Evolutionary conservation across 1,284 basidiomycete genomes (phyloP).

Genomic region (Volvariella volvacea): DNA sequence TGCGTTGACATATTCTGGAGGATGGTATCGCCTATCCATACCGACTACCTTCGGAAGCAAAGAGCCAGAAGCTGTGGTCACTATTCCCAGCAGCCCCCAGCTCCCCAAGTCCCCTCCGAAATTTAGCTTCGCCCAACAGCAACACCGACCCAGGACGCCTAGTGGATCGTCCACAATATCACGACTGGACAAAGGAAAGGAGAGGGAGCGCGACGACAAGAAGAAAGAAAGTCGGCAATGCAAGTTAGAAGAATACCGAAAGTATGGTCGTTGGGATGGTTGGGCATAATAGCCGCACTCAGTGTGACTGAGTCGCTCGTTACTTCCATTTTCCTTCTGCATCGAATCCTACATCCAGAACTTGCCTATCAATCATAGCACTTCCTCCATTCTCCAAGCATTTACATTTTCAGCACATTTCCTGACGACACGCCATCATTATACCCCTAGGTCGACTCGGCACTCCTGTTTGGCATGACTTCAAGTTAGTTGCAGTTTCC

Average conservation of each 20-base stretch:
- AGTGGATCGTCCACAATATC: conserved; percentile 47
- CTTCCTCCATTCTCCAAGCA: no score
- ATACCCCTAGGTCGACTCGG: no score
- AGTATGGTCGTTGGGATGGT: conserved; percentile 81
- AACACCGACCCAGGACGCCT: conserved; percentile 35
- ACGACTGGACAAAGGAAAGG: conserved; percentile 56
- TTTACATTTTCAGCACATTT: no score
- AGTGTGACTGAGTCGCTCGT: neutral
- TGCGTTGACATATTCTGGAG: conserved; percentile 81
- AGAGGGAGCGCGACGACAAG: conserved; percentile 50
- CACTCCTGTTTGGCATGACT: no score
- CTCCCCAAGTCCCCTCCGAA: conserved; percentile 35
- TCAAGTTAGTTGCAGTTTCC: no score
- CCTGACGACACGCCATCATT: no score
- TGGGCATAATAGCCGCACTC: conserved; percentile 47
- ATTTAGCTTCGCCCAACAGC: conserved; percentile 21
- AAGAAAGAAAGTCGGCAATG: conserved; percentile 59
- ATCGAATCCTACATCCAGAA: no score
- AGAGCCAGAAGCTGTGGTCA: conserved; percentile 17
- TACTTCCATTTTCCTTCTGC: neutral
- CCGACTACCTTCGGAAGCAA: conserved; percentile 30
- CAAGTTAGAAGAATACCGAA: conserved; percentile 65
- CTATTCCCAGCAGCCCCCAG: conserved; percentile 13
- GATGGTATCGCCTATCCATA: conserved; percentile 87
- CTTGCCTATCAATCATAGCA: neutral